Evolutionary conservation across 208 protist genomes (phyloP).

Genomic region (Acanthamoeba quina): DNA sequence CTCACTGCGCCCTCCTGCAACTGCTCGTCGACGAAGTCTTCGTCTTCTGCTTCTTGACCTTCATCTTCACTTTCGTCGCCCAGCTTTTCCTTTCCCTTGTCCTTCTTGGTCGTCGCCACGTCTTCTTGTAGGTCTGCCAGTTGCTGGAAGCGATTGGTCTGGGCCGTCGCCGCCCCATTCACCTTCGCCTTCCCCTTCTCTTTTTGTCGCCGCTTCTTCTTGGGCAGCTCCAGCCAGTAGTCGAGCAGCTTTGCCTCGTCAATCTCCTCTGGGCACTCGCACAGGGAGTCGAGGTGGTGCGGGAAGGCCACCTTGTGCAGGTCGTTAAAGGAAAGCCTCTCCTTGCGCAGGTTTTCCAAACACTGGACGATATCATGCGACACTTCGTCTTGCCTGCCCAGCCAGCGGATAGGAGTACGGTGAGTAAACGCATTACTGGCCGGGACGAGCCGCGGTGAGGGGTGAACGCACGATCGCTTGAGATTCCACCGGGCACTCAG

Average conservation of each 20-base stretch:
- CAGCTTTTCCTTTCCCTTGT: conserved; percentile 33
- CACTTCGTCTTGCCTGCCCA: neutral
- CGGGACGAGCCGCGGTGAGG: neutral
- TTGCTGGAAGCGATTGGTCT: neutral
- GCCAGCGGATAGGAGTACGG: neutral
- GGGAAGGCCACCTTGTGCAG: neutral
- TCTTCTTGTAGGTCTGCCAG: neutral
- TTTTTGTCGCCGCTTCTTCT: conserved; percentile 23
- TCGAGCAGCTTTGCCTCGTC: neutral
- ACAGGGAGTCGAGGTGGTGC: neutral
- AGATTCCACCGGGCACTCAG: neutral
- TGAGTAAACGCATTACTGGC: neutral
- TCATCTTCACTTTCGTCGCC: neutral
- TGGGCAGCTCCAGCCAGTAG: neutral
- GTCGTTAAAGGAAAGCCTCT: neutral
- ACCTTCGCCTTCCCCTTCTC: neutral
- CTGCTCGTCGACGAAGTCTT: neutral
- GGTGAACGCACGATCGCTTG: neutral
- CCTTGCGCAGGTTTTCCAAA: neutral
- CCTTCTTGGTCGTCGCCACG: neutral
- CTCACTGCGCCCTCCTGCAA: neutral
- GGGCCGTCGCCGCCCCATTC: too few relatives aligned
- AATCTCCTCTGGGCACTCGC: neutral
- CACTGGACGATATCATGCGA: neutral
- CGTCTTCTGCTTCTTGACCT: neutral